Evolutionary conservation across 805 yeast genomes (phyloP), one percentile per base, ranked within the genome.

Genomic region (Blastobotrys terrestris): DNA sequence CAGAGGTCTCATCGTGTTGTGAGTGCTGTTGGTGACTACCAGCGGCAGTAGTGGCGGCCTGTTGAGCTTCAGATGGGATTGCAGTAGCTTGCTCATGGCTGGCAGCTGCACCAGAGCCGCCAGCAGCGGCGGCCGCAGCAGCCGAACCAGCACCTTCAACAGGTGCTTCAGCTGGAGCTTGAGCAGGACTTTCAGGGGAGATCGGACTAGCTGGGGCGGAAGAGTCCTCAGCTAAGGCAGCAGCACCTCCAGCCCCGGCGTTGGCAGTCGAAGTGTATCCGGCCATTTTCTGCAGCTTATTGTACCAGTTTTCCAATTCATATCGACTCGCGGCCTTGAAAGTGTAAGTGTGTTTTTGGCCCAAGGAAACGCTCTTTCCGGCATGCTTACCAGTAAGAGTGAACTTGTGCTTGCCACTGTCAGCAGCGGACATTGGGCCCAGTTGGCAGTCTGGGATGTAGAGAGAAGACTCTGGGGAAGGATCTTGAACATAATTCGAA

Each of bases 301-400:
- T 69, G 61, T 72, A 73, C 83, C 83, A 78, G 5, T 68, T 67
- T 44, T 60, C 60, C 58, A 74, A 65, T 55, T 79, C 83, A 46
- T 70, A 75, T 39, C 69, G 66, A 6, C 78, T 70, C 35, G 69
- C 58, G 4, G 82, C 72, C 60, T 73, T 72, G 60, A 78, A 75
- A 7, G 65, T 58, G 55, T 64, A 69, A 40, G 70, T 68, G 46
- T 62, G 64, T 64, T 69, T 70, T 21, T 65, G 55, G 11, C 69
- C 54, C 46, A 68, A 52, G 16, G 63, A 53, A n/a, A 44, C 39
- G 15, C 40, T n/a, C 59, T 68, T 63, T 18, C 57, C 53, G 13
- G 66, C 55, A 53, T 73, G 79, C 59, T 77, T 77, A 20, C 80
- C 81, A 41, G 67, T 67, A 18, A 78, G 50, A 46, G 62, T 60